Percentiles rank a stretch among this genome's conserved stretches.
Evolutionary conservation across 352 stramenopile species (phyloP).

Genomic region (Pythium folliculosum): DNA sequence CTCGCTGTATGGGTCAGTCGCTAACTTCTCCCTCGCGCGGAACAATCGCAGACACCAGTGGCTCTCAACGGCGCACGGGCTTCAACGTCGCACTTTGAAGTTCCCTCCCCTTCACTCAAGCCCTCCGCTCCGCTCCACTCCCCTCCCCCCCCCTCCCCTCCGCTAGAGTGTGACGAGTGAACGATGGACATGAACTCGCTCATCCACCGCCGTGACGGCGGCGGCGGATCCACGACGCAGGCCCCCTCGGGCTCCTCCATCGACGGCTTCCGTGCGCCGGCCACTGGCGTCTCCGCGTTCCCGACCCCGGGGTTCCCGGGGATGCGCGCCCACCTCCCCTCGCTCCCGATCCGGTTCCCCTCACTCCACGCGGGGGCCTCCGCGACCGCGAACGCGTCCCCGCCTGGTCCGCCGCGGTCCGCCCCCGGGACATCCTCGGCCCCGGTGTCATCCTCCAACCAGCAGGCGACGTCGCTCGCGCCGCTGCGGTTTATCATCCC

Average conservation of each 20-base stretch:
- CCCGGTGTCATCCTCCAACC: conserved; percentile 28
- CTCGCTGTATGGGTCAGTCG: conserved; percentile 29
- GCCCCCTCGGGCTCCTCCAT: conserved; percentile 4
- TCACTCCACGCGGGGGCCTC: conserved; percentile 27
- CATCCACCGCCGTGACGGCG: conserved; percentile 41
- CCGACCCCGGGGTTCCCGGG: conserved; percentile 34
- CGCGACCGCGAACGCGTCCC: conserved; percentile 1
- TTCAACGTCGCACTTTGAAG: conserved; percentile 40
- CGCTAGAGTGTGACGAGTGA: conserved; percentile 20
- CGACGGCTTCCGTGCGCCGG: conserved; percentile 30
- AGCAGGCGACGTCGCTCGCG: conserved; percentile 44
- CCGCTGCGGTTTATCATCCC: conserved; percentile 82
- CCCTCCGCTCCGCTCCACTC: not conserved
- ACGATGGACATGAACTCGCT: conserved; percentile 80
- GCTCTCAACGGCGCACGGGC: conserved; percentile 26
- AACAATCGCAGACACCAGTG: conserved; percentile 27
- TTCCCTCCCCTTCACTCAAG: conserved; percentile 18
- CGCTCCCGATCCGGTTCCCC: conserved; percentile 47
- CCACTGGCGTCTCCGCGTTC: conserved; percentile 35
- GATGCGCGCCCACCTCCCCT: conserved; percentile 46
- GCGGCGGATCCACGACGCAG: conserved; percentile 1
- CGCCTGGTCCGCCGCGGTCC: conserved; percentile 4
- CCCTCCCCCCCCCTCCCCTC: conserved; percentile 7
- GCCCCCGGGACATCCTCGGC: conserved; percentile 1
- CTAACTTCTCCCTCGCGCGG: conserved; percentile 33